Conservation (phyloP, 345 rosid genomes). For the Arabis hirsuta region DNA sequence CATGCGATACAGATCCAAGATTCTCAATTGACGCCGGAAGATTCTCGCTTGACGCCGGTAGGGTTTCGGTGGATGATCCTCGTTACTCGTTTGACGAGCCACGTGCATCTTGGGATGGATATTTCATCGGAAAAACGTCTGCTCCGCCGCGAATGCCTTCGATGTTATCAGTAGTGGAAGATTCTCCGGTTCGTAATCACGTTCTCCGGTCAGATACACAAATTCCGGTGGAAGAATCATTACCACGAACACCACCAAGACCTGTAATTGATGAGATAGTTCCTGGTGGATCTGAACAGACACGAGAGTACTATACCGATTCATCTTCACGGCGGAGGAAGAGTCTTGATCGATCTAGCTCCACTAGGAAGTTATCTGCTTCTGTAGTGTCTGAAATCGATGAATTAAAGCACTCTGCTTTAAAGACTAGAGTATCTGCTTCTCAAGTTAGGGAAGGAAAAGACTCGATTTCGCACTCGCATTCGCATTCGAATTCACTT, state of each 20-base stretch:
- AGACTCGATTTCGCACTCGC: constrained; percentile 21
- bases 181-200: constrained; percentile 65
- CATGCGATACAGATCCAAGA: constrained; percentile 98
- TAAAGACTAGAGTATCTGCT: constrained; percentile 72
- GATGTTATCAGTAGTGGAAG: constrained; percentile 92
- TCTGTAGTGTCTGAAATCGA: constrained; percentile 83
- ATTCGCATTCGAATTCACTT: constrained; percentile 57
- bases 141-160: constrained; percentile 81
- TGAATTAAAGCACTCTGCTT: constrained; percentile 60
- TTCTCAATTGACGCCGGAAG: constrained; percentile 76
- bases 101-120: constrained; percentile 96
- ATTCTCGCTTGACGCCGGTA: constrained; percentile 70
- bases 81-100: constrained; percentile 95
- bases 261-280: constrained; percentile 54
- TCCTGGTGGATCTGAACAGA: constrained; percentile 94
- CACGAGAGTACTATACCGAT: constrained; percentile 86
- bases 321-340: constrained; percentile 81
- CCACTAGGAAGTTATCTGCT: constrained; percentile 77
- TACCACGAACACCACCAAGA: constrained; percentile 25
- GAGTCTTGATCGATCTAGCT: constrained; percentile 83
- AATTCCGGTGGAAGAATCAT: constrained; percentile 72
- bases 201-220: constrained; percentile 68
- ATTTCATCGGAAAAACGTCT: constrained; percentile 62
- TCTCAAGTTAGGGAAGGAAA: constrained; percentile 18
- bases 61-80: constrained; percentile 84